Evolutionary conservation across 164 flowering plant genomes (phyloP), one percentile per base, ranked within the genome.

Genomic region (Piper betle): DNA sequence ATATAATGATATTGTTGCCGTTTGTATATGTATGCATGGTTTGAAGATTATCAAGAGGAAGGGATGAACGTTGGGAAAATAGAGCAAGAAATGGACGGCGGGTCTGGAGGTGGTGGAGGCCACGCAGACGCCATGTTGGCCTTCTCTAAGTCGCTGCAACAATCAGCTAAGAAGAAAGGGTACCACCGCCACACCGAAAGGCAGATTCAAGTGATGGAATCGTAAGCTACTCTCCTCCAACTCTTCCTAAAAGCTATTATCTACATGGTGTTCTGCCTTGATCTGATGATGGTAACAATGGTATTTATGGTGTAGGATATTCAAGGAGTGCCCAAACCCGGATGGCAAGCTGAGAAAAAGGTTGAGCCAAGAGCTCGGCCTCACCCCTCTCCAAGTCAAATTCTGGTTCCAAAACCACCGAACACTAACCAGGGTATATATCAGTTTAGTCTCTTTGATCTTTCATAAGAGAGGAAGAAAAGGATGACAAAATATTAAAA

Each of bases 171-270:
- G 81, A 87, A 80, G 78, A 93, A 93, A 68, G 91, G 94, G 8
- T 93, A 93, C 65, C 98, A 93, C 64, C 69, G 98, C 7, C 98
- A 93, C 79, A 93, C 92, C 33, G 77, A 84, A 16, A 82, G 80
- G 48, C 97, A 93, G 87, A 93, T 93, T 81, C 97, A 90, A 75
- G 90, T 84, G 66, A 90, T 93, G 98, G 98, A 93, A 80, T 66
- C 88, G 98, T 93, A 87, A 60, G 55, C 48, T 52, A 33, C 40
- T 53, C 9, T 48, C 52, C 53, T 52, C 64, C 33, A 25, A 20
- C 37, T 39, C 48, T 42, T 9, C 55, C 42, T 38, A n/a, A 38
- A 18, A 11, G 15, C 25, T 52, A 48, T 56, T 40, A 25, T 25
- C 1, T 25, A 25, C 33, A 25, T 25, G 33, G 33, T 33, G 2